These are phyloP conservation scores for Houttuynia cordata DNA, from an alignment of 164 flowering plant genomes.

Conservation along the genomic window DNA sequence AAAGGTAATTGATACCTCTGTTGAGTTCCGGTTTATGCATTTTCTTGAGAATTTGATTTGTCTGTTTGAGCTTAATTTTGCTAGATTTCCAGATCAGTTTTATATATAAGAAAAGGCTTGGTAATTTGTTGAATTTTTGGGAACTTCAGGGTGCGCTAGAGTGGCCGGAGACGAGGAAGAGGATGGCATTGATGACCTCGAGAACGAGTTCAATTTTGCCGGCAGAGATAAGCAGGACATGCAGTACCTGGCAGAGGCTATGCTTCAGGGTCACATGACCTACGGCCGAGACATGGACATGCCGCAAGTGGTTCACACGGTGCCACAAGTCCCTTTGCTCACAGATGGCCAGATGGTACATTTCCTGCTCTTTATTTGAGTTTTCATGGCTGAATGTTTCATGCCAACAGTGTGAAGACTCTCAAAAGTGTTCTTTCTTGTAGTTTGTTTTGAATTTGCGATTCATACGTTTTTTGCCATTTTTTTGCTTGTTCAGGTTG, in stretches of 20 bases:
- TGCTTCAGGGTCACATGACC: slow-evolving; percentile 30
- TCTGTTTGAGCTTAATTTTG: background rate
- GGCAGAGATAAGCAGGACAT: slow-evolving; percentile 19
- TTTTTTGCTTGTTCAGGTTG: slow-evolving; percentile 20
- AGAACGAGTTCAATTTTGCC: slow-evolving; percentile 40
- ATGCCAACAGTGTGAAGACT: background rate
- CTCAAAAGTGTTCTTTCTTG: background rate
- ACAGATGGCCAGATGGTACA: slow-evolving; percentile 31
- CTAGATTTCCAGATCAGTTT: too few species aligned
- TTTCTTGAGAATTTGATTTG: too few species aligned
- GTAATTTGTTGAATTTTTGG: background rate
- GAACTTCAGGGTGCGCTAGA: slow-evolving; percentile 39
- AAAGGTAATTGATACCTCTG: slow-evolving; percentile 16
- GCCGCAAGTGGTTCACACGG: slow-evolving; percentile 29
- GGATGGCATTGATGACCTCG: slow-evolving; percentile 46
- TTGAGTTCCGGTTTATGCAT: background rate
- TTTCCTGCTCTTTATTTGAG: background rate
- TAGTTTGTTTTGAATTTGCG: background rate
- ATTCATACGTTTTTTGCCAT: background rate
- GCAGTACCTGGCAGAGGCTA: slow-evolving; percentile 25
- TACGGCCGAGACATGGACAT: slow-evolving; percentile 25
- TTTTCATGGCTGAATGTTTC: background rate
- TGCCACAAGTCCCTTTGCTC: slow-evolving; percentile 31
- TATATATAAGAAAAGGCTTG: too few species aligned
- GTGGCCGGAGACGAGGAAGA: slow-evolving; percentile 62